phyloP scores from a whole-genome alignment of 148 eudicot species.

The Rhododendron simsii region DNA sequence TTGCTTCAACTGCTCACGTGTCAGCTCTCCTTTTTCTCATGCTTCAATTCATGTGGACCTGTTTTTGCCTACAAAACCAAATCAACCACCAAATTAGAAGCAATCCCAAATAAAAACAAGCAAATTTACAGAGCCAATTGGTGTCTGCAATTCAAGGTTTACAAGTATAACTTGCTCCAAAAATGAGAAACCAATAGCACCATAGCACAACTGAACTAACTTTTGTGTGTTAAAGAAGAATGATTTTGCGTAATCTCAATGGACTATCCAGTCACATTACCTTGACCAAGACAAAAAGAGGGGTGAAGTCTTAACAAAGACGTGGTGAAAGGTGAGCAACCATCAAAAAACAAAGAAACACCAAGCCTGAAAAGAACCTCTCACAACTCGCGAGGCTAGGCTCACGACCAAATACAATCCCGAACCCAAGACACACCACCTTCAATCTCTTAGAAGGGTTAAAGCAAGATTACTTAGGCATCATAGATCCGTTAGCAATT shows the following conservation, averaged over 20 bases:
- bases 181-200: not conserved
- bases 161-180: not conserved
- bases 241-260: not conserved
- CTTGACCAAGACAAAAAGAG: not conserved
- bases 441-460: not conserved
- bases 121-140: not conserved
- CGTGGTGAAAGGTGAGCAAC: not conserved
- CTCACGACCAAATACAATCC: not conserved
- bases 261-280: not conserved
- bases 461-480: not conserved
- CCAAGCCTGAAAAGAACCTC: not conserved
- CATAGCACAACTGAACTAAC: not conserved
- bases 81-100: not conserved
- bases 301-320: not conserved
- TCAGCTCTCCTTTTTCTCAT: not conserved
- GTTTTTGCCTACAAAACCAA: constrained; percentile 5
- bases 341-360: not conserved
- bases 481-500: not conserved
- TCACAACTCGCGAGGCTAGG: not conserved
- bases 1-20: not conserved
- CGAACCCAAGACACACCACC: not conserved
- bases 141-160: not conserved
- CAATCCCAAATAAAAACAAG: not conserved
- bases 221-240: not conserved
- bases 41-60: constrained; percentile 3